Base-by-base conservation (phyloP, 176 grass and related monocot genomes). In the Lolium multiflorum region DNA sequence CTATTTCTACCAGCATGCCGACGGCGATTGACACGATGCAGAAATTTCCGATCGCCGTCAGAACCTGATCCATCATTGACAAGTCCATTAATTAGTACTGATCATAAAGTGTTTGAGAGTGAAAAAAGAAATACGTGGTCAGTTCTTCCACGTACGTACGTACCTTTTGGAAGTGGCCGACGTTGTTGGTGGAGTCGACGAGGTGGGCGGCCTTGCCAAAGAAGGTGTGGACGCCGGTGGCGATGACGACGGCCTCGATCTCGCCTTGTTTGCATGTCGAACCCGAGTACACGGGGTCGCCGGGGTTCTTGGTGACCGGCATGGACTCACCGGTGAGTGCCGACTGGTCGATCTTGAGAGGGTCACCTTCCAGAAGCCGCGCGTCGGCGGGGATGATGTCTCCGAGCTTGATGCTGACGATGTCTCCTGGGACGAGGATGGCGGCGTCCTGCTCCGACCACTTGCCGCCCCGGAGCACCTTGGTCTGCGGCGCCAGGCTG, bases 191-290 rank as follows among this genome's bases (percentile, higher is more conserved):
- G 91, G 83, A 92, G 70, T 98, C 91, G 15, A 98, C 95, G 70
- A 98, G 95, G 86, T 98, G 93, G 3, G 95, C 95, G 1, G 95
- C 95, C 91, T 98, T 98, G 72, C 95, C 95, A 55, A 98, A 95
- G 85, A 98, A 98, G 61, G 95, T 98, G 79, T 91, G 91, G 1
- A 98, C 86, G 68, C 95, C 95, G 24, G 95, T 98, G 72, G 91
- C 85, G 59, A 89, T 93, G 14, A 98, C 95, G 22, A 95, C 83
- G n/a, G 93, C 95, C 80, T 95, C 89, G 43, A 98, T 91, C 92
- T 98, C 95, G 8, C 95, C 95, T 65, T 98, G 95, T 86, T 98
- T 98, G 92, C 96, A 98, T 0, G 92, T 98, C 35, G 96, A 98
- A 4, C 96, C 93, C 0, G 96, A 98, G 92, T 85, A 98, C 43